Percentiles rank a stretch among this genome's conserved stretches.
Evolutionary conservation across 2,329 filamentous ascomycete genomes (phyloP).

Genomic region (Aspergillus aculeatus): DNA sequence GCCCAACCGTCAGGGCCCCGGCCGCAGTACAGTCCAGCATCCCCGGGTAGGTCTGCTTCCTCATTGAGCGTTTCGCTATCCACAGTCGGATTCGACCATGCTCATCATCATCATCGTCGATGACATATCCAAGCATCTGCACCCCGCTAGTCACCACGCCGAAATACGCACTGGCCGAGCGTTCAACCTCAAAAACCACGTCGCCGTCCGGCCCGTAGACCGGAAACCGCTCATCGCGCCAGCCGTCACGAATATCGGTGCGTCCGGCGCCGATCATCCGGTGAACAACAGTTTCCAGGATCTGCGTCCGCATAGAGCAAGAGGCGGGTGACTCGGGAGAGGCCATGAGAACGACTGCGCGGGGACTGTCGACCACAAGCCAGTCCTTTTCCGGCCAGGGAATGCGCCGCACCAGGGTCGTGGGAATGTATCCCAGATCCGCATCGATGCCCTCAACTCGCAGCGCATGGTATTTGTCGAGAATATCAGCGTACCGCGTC

Average conservation of each 20-base stretch:
- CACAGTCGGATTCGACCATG: conserved; percentile 20
- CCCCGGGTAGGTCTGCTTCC: conserved; percentile 31
- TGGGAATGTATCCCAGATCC: too few species aligned
- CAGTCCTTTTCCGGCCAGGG: too few species aligned
- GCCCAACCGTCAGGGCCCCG: conserved; percentile 20
- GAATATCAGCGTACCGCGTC: too few species aligned
- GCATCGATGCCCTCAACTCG: too few species aligned
- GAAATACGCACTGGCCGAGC: conserved; percentile 43
- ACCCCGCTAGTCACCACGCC: conserved; percentile 46
- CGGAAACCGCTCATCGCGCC: conserved; percentile 44
- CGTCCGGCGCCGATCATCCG: too few species aligned
- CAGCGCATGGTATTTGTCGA: too few species aligned
- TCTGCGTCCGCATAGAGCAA: too few species aligned
- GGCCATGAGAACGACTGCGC: too few species aligned
- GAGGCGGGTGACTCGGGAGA: too few species aligned
- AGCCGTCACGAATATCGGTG: conserved; percentile 15
- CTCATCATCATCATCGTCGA: neutral
- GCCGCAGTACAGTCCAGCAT: conserved; percentile 30
- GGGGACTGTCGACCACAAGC: too few species aligned
- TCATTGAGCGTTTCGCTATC: conserved; percentile 25
- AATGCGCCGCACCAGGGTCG: too few species aligned
- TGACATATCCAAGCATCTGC: conserved; percentile 41
- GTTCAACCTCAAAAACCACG: conserved; percentile 43
- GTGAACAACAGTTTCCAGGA: too few species aligned
- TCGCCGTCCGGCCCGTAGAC: conserved; percentile 42